Evolutionary conservation across 2,329 filamentous ascomycete species (phyloP), one percentile per base, ranked within the genome.

Genomic region (Claviceps paspali): DNA sequence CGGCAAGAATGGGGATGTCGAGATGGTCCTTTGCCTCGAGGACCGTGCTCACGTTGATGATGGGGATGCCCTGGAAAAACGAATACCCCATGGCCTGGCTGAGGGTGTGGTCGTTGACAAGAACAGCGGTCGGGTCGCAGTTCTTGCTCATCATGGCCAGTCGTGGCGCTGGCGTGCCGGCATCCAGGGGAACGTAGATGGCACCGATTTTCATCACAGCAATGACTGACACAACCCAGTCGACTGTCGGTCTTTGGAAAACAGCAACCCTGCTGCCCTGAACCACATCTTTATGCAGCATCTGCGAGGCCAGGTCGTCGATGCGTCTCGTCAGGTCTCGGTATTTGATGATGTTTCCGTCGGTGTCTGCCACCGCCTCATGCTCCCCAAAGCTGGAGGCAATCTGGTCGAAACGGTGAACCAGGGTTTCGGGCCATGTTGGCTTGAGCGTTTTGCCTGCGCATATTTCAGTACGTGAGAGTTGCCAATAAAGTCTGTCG

Each of bases 131-230:
- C 15, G 35, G 22, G 11, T 29, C 18, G 27, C 19, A 36, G 28
- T 37, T 15, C n/a, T 12, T 19, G 11, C 18, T n/a, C 10, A 33
- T 33, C n/a, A 21, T 15, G 3, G 21, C 23, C 10, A 22, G 36
- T 18, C 39, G 34, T 12, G 15, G 12, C 6, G 15, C 6, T 12
- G 30, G 30, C 17, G 14, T 28, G 24, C 8, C 14, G 8, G 49
- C 33, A 38, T 70, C 67, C 0, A 70, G 47, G 3, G 61, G 61
- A 4, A 64, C 49, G 26, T 61, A 62, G 1, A 55, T 45, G 6
- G 48, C 53, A 1, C 63, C 63, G 10, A 60, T 35, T 0, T 52
- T 48, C 37, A 55, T 42, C 28, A 67, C 60, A 6, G 59, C 65
- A 3, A 67, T 51, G 30, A 67, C 41, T 0, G 56, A 58, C 28